Evolutionary conservation across 106 monocot genomes (phyloP).

Genomic region (Ottelia alismoides): DNA sequence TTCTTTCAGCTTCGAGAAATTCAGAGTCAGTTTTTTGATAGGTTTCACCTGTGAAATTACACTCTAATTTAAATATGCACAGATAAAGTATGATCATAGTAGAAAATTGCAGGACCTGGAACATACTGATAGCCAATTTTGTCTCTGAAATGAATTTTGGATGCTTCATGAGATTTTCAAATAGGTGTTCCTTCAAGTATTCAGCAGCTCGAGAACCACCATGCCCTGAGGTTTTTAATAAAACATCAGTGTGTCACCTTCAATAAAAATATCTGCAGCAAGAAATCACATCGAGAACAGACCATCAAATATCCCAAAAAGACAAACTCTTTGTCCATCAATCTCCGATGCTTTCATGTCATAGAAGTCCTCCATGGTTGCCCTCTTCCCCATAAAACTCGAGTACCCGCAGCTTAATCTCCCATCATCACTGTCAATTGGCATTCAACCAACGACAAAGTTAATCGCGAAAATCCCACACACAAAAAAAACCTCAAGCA

Average conservation of each 20-base stretch:
- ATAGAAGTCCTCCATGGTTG: constrained; percentile 77
- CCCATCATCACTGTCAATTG: constrained; percentile 58
- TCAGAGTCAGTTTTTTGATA: constrained; percentile 78
- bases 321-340: constrained; percentile 37
- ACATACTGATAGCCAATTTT: constrained; percentile 71
- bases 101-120: not conserved
- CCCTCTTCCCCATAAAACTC: constrained; percentile 70
- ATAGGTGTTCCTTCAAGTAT: constrained; percentile 84
- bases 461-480: too few relatives aligned
- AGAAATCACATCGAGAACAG: not conserved
- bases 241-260: too few relatives aligned
- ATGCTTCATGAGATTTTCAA: constrained; percentile 87
- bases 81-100: not conserved
- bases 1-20: constrained; percentile 65
- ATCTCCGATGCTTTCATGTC: constrained; percentile 55
- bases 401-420: constrained; percentile 67
- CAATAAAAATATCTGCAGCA: too few relatives aligned
- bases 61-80: not conserved
- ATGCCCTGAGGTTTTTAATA: constrained; percentile 71
- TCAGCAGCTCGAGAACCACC: constrained; percentile 91
- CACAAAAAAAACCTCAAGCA: too few relatives aligned
- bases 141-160: constrained; percentile 72
- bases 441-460: not conserved
- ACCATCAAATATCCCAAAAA: constrained; percentile 97
- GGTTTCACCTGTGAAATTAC: constrained; percentile 52